A percentile compares a stretch with the other conserved stretches of the same genome.
Evolutionary conservation across 2,329 filamentous ascomycete species (phyloP).

Genomic region (Westerdykella sp.): DNA sequence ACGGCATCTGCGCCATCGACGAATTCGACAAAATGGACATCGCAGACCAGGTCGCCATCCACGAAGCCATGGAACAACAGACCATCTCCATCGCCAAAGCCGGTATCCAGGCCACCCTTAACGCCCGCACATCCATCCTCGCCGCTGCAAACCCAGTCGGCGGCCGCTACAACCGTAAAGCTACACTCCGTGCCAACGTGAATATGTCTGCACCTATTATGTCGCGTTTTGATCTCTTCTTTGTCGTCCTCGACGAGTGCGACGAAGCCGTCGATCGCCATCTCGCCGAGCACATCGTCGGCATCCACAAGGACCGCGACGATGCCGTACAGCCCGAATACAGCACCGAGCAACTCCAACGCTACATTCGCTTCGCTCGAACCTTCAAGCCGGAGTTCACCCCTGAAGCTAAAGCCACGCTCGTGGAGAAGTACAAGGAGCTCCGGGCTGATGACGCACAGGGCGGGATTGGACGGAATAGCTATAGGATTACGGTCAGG

Average conservation of each 20-base stretch:
- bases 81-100: slow-evolving; percentile 99
- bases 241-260: slow-evolving; percentile 94
- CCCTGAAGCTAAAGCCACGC: slow-evolving; percentile 72
- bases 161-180: slow-evolving; percentile 95
- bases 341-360: slow-evolving; percentile 90
- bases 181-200: slow-evolving; percentile 86
- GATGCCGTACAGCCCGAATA: slow-evolving; percentile 89
- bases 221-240: slow-evolving; percentile 98
- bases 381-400: slow-evolving; percentile 94
- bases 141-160: slow-evolving; percentile 94
- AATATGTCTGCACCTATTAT: slow-evolving; percentile 99
- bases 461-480: slow-evolving; percentile 88
- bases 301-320: slow-evolving; percentile 86
- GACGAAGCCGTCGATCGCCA: slow-evolving; percentile 87
- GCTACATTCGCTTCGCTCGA: slow-evolving; percentile 92
- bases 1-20: slow-evolving; percentile 96
- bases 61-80: slow-evolving; percentile 99
- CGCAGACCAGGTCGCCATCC: slow-evolving; percentile 92
- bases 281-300: slow-evolving; percentile 89
- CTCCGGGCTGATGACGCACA: slow-evolving; percentile 88
- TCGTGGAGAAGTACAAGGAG: slow-evolving; percentile 94
- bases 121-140: slow-evolving; percentile 89
- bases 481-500: slow-evolving; percentile 93
- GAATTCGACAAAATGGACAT: slow-evolving; percentile 99
- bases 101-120: slow-evolving; percentile 94